Percentiles rank a stretch among this genome's conserved stretches.
Evolutionary conservation across 2,329 filamentous ascomycete species (phyloP).

Genomic region (Monosporascus sp.): DNA sequence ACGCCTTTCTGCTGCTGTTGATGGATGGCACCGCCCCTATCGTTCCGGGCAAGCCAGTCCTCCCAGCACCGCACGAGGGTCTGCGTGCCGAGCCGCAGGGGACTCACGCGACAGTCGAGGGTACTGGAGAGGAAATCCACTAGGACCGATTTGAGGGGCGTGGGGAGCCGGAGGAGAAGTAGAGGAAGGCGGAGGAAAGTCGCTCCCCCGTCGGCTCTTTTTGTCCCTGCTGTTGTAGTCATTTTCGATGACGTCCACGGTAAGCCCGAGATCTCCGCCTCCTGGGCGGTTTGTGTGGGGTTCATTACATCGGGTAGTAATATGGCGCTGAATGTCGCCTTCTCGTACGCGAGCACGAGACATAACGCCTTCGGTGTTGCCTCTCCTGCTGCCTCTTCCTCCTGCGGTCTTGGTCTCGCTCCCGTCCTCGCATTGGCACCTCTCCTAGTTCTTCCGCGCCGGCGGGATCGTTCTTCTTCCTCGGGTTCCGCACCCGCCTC

Average conservation of each 20-base stretch:
- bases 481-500: conserved; percentile 4
- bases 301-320: conserved; percentile 36
- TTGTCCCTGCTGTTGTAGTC: background rate
- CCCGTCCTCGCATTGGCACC: background rate
- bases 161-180: conserved; percentile 51
- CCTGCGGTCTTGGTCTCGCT: background rate
- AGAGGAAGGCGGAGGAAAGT: conserved; percentile 46
- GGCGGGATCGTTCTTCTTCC: conserved; percentile 2
- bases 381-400: background rate
- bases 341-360: conserved; percentile 50
- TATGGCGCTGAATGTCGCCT: conserved; percentile 45
- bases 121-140: conserved; percentile 46
- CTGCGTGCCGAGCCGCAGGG: conserved; percentile 44
- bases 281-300: background rate
- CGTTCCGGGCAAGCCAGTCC: conserved; percentile 40
- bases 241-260: conserved; percentile 19
- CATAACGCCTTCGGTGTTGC: conserved; percentile 25
- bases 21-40: conserved; percentile 26
- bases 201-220: background rate
- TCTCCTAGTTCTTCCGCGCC: background rate
- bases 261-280: background rate
- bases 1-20: conserved; percentile 37
- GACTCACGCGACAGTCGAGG: conserved; percentile 53
- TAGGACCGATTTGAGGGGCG: conserved; percentile 43
- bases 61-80: conserved; percentile 48